Evolutionary conservation across 345 rosid genomes (phyloP), one percentile per base, ranked within the genome.

Genomic region (Excoecaria agallocha): DNA sequence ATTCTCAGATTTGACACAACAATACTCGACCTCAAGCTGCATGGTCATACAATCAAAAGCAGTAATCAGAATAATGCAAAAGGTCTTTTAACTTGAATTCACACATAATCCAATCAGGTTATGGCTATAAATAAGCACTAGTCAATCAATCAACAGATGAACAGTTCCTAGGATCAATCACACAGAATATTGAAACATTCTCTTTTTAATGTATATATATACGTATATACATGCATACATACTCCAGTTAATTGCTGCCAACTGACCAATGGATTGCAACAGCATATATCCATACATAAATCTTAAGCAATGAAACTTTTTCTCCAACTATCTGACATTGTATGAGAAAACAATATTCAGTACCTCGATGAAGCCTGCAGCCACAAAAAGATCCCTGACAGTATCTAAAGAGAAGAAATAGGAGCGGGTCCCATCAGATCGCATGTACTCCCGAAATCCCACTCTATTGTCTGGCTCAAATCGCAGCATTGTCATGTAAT

Each of bases 401-500:
- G 87, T 84, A 69, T 92, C 90, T 63, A 90, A 76, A 68, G 88
- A 84, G 85, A 90, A 94, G 87, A 94, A 94, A 81, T 92, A 94
- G 35, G 97, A 92, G 43, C 80, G 87, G 17, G 98, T 92, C 75
- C 93, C 95, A 82, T 94, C 98, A 5, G 89, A 77, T 50, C 91
- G 85, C 83, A 89, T 68, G 72, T 94, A 94, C 71, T 92, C 95
- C 67, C 90, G 88, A 73, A 91, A 91, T 1, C 93, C 95, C 71
- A 94, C 83, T 76, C 84, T 81, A 84, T 91, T 86, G 41, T 86
- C 90, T 11, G 84, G 79, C 77, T 88, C 83, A 82, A 91, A 94
- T 66, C 94, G 90, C 79, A 94, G 85, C 97, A 94, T 94, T 5
- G 92, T 90, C 97, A 91, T 89, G 77, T 94, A 97, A 81, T 90